A percentile compares a stretch with the other conserved stretches of the same genome.
Evolutionary conservation across 306 rosid species (phyloP).

Genomic region (Medicago ruthenica): DNA sequence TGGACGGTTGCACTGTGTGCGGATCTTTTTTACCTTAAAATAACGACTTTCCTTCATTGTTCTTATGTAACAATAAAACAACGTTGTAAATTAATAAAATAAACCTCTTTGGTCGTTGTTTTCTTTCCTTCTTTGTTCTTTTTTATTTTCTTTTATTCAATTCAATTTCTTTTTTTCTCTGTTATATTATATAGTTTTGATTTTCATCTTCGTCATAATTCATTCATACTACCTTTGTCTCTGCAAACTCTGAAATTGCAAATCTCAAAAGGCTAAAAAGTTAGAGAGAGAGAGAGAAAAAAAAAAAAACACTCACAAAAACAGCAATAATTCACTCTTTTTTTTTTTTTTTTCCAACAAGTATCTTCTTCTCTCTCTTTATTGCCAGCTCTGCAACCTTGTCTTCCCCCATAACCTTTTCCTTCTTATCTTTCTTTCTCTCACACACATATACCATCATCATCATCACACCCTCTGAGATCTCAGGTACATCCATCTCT

Average conservation of each 20-base stretch:
- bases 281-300: slow-evolving; percentile 59
- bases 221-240: slow-evolving; percentile 46
- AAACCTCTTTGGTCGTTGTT: neutral
- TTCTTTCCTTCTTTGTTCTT: neutral
- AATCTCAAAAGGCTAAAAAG: slow-evolving; percentile 80
- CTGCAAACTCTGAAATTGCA: slow-evolving; percentile 59
- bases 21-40: slow-evolving; percentile 62
- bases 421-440: slow-evolving; percentile 44
- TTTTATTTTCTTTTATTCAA: neutral
- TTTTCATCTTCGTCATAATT: slow-evolving; percentile 50
- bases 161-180: neutral
- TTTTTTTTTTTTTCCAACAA: too few species aligned
- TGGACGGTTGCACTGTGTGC: slow-evolving; percentile 64
- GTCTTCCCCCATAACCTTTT: slow-evolving; percentile 63
- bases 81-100: neutral
- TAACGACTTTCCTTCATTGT: slow-evolving; percentile 54
- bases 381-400: slow-evolving; percentile 85
- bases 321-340: slow-evolving; percentile 79
- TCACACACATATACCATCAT: slow-evolving; percentile 33
- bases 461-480: slow-evolving; percentile 51
- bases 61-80: slow-evolving; percentile 1
- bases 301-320: slow-evolving; percentile 33
- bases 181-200: too few species aligned
- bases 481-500: slow-evolving; percentile 65
- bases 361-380: slow-evolving; percentile 54